A percentile compares a stretch with the other conserved stretches of the same genome.
Evolutionary conservation across 202 grass and related monocot genomes (phyloP).

Genomic region (Thinopyrum obtusiflorum): DNA sequence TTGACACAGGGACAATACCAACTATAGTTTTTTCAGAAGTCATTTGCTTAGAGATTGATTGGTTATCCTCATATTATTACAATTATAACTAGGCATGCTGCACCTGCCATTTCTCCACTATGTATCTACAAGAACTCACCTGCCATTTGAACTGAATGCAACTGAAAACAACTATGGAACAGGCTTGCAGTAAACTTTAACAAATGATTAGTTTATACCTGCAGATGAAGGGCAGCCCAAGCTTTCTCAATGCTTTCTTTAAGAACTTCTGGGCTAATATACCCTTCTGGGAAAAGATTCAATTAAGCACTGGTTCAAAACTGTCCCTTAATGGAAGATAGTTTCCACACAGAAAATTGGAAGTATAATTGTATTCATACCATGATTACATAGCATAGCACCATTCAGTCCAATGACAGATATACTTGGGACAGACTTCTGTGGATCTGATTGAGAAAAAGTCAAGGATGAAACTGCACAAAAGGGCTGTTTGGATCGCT

Average conservation of each 20-base stretch:
- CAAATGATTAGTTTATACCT: slow-evolving; percentile 42
- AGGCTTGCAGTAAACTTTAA: slow-evolving; percentile 4
- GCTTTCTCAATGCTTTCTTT: slow-evolving; percentile 74
- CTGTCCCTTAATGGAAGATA: not conserved
- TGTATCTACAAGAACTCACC: not conserved
- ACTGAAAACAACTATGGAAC: not conserved
- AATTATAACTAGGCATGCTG: not conserved
- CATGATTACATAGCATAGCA: slow-evolving; percentile 82
- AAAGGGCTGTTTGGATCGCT: too few species aligned
- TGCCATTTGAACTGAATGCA: not conserved
- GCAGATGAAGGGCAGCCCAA: slow-evolving; percentile 68
- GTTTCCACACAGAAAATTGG: not conserved
- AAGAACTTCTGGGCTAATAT: slow-evolving; percentile 67
- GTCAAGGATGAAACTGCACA: slow-evolving; percentile 47
- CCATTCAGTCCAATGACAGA: slow-evolving; percentile 90
- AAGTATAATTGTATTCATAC: slow-evolving; percentile 45
- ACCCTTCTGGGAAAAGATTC: slow-evolving; percentile 54
- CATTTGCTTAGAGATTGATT: not conserved
- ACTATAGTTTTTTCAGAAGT: not conserved
- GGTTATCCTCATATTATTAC: not conserved
- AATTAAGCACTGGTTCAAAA: slow-evolving; percentile 1
- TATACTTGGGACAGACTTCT: slow-evolving; percentile 79
- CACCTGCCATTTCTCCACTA: not conserved
- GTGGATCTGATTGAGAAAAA: slow-evolving; percentile 69
- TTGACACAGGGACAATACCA: slow-evolving; percentile 6